Conservation (phyloP, 2,329 filamentous ascomycete species). For the Lachnellula occidentalis region DNA sequence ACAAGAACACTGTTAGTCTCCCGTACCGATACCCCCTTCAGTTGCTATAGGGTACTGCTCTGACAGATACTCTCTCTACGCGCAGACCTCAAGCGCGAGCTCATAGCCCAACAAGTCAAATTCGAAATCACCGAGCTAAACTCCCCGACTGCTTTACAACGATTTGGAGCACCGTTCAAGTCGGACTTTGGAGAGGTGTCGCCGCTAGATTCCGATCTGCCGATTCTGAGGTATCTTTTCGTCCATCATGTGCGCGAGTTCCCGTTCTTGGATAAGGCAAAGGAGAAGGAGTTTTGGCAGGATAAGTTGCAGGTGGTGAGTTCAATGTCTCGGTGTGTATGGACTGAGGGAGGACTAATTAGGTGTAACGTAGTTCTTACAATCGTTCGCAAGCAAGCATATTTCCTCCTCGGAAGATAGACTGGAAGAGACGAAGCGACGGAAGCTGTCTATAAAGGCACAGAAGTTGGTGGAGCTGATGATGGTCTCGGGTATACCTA, state of each 20-base stretch:
- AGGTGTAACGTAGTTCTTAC: slow-evolving; percentile 65
- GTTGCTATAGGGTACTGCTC: slow-evolving; percentile 12
- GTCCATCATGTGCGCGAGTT: slow-evolving; percentile 98
- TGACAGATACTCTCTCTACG: slow-evolving; percentile 17
- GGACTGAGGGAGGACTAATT: not conserved
- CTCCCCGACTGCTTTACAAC: slow-evolving; percentile 86
- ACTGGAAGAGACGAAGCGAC: slow-evolving; percentile 89
- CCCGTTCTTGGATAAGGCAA: slow-evolving; percentile 92
- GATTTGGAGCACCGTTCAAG: slow-evolving; percentile 92
- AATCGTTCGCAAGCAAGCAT: slow-evolving; percentile 94
- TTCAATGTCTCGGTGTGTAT: slow-evolving; percentile 25
- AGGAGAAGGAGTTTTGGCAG: slow-evolving; percentile 99
- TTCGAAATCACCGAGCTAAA: slow-evolving; percentile 90
- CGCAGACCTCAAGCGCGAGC: slow-evolving; percentile 88
- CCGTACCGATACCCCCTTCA: slow-evolving; percentile 1
- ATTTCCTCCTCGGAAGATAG: slow-evolving; percentile 96
- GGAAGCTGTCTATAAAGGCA: slow-evolving; percentile 86
- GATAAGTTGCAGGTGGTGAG: slow-evolving; percentile 89
- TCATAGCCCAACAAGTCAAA: slow-evolving; percentile 83
- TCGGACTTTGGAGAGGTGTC: slow-evolving; percentile 90
- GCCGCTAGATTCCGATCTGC: slow-evolving; percentile 88
- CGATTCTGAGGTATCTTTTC: slow-evolving; percentile 92
- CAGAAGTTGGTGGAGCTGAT: slow-evolving; percentile 96
- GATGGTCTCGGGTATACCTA: slow-evolving; percentile 98
- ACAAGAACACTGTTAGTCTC: slow-evolving; percentile 84